Percentiles rank a stretch among this genome's conserved stretches.
Conservation (phyloP, 768 basidiomycete species). For the Serendipita vermifera region DNA sequence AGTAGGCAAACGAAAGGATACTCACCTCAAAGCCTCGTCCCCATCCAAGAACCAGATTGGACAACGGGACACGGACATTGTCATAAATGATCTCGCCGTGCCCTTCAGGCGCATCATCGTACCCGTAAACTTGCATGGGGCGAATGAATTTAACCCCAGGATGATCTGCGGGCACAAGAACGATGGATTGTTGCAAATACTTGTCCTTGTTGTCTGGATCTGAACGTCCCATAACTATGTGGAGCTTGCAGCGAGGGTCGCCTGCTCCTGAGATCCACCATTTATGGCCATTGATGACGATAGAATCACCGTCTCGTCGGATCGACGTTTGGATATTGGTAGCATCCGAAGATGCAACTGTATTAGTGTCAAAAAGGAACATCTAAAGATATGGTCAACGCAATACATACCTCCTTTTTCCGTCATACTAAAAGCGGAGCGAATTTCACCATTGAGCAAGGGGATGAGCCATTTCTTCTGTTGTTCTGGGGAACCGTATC, state of each 20-base stretch:
- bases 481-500: conserved; percentile 84
- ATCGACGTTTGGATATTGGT: conserved; percentile 88
- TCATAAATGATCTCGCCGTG: conserved; percentile 94
- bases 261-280: conserved; percentile 99
- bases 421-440: conserved; percentile 95
- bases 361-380: neutral
- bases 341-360: conserved; percentile 90
- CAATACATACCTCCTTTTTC: conserved; percentile 61
- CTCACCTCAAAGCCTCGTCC: conserved; percentile 84
- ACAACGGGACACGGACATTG: conserved; percentile 78
- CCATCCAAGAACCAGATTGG: conserved; percentile 81
- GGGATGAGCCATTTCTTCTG: conserved; percentile 83
- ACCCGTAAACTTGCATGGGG: conserved; percentile 89
- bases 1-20: neutral
- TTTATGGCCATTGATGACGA: conserved; percentile 93
- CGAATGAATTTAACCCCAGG: conserved; percentile 82
- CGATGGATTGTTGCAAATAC: conserved; percentile 84
- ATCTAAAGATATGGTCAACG: neutral
- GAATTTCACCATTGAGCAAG: conserved; percentile 81
- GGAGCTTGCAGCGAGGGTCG: conserved; percentile 76
- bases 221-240: conserved; percentile 91
- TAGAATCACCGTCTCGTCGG: conserved; percentile 67
- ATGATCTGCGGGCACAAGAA: conserved; percentile 79
- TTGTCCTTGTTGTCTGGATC: conserved; percentile 66
- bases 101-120: conserved; percentile 91